Conservation (phyloP, 768 basidiomycete species). For the Leucocoprinus sp. region DNA sequence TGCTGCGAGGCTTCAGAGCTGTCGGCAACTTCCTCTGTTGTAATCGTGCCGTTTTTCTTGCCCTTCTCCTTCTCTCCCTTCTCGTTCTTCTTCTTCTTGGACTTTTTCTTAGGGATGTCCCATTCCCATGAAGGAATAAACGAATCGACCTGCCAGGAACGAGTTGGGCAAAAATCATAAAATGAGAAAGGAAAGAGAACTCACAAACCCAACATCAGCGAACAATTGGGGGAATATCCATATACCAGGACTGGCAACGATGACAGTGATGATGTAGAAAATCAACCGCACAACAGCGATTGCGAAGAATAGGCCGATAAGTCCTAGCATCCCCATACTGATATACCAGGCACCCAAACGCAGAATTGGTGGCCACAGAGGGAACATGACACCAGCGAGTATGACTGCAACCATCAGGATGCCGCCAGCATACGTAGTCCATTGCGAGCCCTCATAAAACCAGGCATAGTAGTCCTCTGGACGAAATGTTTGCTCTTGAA, state of each 20-base stretch:
- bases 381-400: conserved; percentile 98
- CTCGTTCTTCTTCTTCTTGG: conserved; percentile 53
- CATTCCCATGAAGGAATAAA: conserved; percentile 97
- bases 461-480: conserved; percentile 86
- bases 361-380: conserved; percentile 92
- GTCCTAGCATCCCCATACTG: conserved; percentile 76
- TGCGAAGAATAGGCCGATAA: conserved; percentile 85
- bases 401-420: conserved; percentile 87
- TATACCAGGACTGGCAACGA: conserved; percentile 83
- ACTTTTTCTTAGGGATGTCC: conserved; percentile 77
- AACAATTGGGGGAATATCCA: conserved; percentile 99
- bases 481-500: conserved; percentile 73
- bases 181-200: conserved; percentile 25
- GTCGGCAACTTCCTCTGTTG: conserved; percentile 41
- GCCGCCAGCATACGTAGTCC: conserved; percentile 88
- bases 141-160: conserved; percentile 72
- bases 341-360: conserved; percentile 95
- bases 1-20: conserved; percentile 28
- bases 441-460: conserved; percentile 94
- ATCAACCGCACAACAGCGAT: conserved; percentile 87
- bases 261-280: conserved; percentile 87
- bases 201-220: conserved; percentile 95
- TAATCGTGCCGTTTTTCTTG: conserved; percentile 32
- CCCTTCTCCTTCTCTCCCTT: conserved; percentile 44
- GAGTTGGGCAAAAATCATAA: background rate